These are phyloP conservation scores for Saccharomycopsis javanensis DNA, from an alignment of 805 yeast species.

Conservation along the genomic window DNA sequence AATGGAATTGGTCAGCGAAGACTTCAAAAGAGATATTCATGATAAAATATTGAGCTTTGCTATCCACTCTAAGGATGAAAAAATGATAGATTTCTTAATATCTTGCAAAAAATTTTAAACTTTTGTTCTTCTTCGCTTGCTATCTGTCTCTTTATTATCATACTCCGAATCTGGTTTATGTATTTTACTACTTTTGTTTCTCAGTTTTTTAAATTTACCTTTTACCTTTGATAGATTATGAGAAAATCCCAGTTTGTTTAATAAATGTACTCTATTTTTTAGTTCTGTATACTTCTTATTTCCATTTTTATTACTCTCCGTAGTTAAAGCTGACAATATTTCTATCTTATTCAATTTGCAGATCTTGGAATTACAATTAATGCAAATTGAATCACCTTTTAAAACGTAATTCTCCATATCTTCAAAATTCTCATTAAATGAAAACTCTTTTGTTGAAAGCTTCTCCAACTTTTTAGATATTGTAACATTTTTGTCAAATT, in stretches of 20 bases:
- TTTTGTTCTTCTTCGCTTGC: background rate
- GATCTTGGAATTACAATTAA: constrained; percentile 9
- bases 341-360: constrained; percentile 12
- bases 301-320: background rate
- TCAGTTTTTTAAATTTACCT: background rate
- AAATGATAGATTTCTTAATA: background rate
- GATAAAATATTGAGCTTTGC: background rate
- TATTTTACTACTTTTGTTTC: background rate
- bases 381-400: constrained; percentile 6
- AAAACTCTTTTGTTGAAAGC: background rate
- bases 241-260: constrained; percentile 1
- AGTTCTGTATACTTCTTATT: background rate
- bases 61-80: background rate
- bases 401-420: background rate
- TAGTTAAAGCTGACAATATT: background rate
- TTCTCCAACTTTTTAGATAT: background rate
- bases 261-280: constrained; percentile 3
- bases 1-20: background rate
- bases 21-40: background rate
- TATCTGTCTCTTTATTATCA: background rate
- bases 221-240: constrained; percentile 8
- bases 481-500: background rate
- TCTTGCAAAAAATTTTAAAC: background rate
- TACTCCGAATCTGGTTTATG: background rate
- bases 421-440: background rate